Evolutionary conservation across 352 stramenopile genomes (phyloP).

Genomic region (Globisporangium barbulae): DNA sequence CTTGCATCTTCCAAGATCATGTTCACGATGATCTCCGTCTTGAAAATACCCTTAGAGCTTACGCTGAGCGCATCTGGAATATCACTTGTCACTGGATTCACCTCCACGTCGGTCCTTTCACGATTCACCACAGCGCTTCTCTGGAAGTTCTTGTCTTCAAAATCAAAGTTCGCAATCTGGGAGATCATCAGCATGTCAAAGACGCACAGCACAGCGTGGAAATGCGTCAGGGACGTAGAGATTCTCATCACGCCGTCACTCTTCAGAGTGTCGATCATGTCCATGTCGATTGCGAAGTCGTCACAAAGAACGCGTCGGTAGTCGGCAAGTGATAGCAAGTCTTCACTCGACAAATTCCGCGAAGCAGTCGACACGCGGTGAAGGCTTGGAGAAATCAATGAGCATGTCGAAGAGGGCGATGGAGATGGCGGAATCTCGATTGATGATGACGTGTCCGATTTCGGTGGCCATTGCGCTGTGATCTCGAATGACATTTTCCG

Average conservation of each 20-base stretch:
- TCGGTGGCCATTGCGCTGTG: constrained; percentile 49
- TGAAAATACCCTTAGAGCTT: background rate
- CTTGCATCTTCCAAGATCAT: constrained; percentile 65
- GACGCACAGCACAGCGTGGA: constrained; percentile 61
- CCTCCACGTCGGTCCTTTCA: background rate
- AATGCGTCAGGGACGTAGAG: constrained; percentile 58
- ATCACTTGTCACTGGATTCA: background rate
- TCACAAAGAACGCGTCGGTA: constrained; percentile 68
- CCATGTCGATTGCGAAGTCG: constrained; percentile 68
- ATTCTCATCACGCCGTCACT: constrained; percentile 44
- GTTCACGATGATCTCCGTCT: constrained; percentile 33
- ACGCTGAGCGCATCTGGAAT: background rate
- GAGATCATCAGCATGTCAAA: constrained; percentile 53
- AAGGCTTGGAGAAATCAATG: constrained; percentile 3
- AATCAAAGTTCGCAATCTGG: constrained; percentile 15
- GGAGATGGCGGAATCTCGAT: constrained; percentile 19
- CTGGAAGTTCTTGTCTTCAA: constrained; percentile 5
- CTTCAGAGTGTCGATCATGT: constrained; percentile 48
- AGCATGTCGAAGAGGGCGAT: constrained; percentile 21
- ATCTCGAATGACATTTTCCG: constrained; percentile 72
- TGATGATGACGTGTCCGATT: constrained; percentile 12
- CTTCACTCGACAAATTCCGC: background rate
- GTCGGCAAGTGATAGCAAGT: constrained; percentile 13
- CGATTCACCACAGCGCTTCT: background rate
- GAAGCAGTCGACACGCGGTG: background rate